Evolutionary conservation across 2,329 filamentous ascomycete genomes (phyloP).

Genomic region (Monilinia fructicola): DNA sequence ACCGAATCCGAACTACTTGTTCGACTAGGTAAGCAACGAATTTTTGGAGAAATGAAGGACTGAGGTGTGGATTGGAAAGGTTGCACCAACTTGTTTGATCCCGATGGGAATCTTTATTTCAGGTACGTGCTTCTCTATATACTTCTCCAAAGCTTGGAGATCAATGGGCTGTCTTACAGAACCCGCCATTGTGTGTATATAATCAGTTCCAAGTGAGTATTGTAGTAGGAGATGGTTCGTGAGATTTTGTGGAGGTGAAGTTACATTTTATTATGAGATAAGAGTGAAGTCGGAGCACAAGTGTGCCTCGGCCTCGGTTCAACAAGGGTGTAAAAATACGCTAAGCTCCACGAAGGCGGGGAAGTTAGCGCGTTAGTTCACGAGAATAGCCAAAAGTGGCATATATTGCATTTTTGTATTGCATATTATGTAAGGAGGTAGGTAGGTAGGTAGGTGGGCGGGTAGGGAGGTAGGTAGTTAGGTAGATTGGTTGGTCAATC

Average conservation of each 20-base stretch:
- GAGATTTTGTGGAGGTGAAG: not conserved
- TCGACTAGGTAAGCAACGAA: slow-evolving; percentile 17
- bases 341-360: slow-evolving; percentile 17
- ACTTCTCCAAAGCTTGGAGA: slow-evolving; percentile 72
- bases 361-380: not conserved
- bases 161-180: slow-evolving; percentile 89
- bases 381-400: not conserved
- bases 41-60: not conserved
- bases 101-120: slow-evolving; percentile 80
- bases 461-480: too few relatives aligned
- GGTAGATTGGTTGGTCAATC: too few relatives aligned
- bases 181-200: slow-evolving; percentile 67
- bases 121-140: slow-evolving; percentile 75
- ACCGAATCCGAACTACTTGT: slow-evolving; percentile 84
- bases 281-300: not conserved
- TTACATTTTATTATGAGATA: slow-evolving; percentile 11
- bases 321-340: slow-evolving; percentile 14
- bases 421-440: too few relatives aligned
- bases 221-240: not conserved
- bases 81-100: slow-evolving; percentile 73
- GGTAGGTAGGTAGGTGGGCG: too few relatives aligned
- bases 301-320: slow-evolving; percentile 22
- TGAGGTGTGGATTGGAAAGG: not conserved
- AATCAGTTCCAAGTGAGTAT: not conserved
- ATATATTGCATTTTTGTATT: too few relatives aligned